Evolutionary conservation across 495 filamentous ascomycete species (phyloP).

Genomic region (Penicillium riverlandense): DNA sequence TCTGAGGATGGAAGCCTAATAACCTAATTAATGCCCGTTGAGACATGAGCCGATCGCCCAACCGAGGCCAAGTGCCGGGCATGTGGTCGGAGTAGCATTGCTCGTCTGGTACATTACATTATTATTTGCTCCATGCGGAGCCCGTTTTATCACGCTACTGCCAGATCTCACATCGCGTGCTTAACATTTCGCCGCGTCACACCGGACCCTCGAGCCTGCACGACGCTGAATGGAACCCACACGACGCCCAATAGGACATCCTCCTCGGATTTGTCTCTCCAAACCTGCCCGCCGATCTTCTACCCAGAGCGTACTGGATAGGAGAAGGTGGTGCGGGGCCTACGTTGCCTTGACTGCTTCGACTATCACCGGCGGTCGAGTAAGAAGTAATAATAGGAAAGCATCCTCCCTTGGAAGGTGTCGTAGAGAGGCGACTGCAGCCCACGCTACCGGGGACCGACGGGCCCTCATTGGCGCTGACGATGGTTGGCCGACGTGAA

Average conservation of each 20-base stretch:
- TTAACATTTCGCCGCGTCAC: neutral
- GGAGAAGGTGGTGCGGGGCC: neutral
- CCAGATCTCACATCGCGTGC: neutral
- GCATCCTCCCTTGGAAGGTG: too few relatives aligned
- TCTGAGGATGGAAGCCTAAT: neutral
- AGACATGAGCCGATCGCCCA: conserved; percentile 5
- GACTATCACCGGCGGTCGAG: too few relatives aligned
- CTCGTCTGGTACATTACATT: conserved; percentile 2
- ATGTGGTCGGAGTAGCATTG: conserved; percentile 5
- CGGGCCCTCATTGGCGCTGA: neutral
- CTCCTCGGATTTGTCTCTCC: too few relatives aligned
- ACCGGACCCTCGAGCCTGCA: too few relatives aligned
- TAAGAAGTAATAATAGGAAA: too few relatives aligned
- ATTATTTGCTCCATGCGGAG: neutral
- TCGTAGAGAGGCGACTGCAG: too few relatives aligned
- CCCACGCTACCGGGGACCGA: too few relatives aligned
- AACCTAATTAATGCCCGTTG: conserved; percentile 7
- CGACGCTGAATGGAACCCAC: too few relatives aligned
- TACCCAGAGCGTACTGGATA: neutral
- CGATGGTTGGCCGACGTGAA: neutral
- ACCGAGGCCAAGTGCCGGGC: conserved; percentile 4
- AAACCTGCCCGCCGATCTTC: neutral
- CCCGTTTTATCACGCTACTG: neutral
- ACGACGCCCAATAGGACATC: too few relatives aligned
- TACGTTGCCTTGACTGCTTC: too few relatives aligned